phyloP scores from a whole-genome alignment of 352 stramenopile species.

The Globisporangium emineosum region DNA sequence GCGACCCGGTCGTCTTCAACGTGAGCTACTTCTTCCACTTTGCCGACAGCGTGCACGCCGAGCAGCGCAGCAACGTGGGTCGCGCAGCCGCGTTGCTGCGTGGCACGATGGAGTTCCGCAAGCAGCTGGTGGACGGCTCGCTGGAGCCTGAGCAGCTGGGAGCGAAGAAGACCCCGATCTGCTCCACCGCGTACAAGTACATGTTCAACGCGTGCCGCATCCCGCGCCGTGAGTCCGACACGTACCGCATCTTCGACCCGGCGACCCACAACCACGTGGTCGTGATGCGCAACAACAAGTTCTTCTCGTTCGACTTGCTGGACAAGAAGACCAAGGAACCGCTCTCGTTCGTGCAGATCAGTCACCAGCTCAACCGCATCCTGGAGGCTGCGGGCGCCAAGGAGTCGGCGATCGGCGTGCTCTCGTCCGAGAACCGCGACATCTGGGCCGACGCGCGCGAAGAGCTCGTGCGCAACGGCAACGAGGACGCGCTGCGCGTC shows the following conservation, averaged over 20 bases:
- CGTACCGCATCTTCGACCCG: constrained; percentile 90
- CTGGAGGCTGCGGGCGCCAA: constrained; percentile 41
- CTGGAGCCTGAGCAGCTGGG: constrained; percentile 89
- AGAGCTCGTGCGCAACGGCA: constrained; percentile 60
- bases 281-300: constrained; percentile 85
- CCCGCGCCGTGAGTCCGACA: constrained; percentile 68
- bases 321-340: constrained; percentile 29
- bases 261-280: constrained; percentile 82
- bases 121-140: constrained; percentile 80
- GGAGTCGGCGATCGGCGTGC: constrained; percentile 58
- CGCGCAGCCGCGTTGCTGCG: constrained; percentile 82
- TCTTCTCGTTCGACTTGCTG: constrained; percentile 63
- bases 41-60: constrained; percentile 50
- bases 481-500: constrained; percentile 43
- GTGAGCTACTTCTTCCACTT: constrained; percentile 91
- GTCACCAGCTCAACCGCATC: constrained; percentile 52
- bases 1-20: constrained; percentile 85
- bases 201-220: constrained; percentile 96
- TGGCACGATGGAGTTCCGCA: constrained; percentile 87
- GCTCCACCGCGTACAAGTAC: constrained; percentile 91
- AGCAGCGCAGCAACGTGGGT: constrained; percentile 61
- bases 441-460: constrained; percentile 76
- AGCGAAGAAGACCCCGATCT: constrained; percentile 88
- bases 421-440: constrained; percentile 73
- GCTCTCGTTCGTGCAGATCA: constrained; percentile 59